Conservation (phyloP, 495 filamentous ascomycete genomes). For the Neurospora tetrasperma region DNA sequence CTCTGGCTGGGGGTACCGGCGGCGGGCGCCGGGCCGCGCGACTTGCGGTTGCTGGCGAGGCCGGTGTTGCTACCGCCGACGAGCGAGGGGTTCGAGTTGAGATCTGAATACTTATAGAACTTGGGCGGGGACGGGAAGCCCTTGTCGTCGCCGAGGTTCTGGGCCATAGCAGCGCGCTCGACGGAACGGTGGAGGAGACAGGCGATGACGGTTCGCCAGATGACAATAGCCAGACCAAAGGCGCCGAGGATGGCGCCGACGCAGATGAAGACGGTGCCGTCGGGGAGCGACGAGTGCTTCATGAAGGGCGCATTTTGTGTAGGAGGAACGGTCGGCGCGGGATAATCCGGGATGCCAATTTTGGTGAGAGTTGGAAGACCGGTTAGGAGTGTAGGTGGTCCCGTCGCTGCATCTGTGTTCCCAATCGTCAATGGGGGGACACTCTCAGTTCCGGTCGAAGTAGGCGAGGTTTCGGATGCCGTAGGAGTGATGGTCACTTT, state of each 20-base stretch:
- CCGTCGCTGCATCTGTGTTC: conserved; percentile 5
- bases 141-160: conserved; percentile 58
- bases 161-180: conserved; percentile 61
- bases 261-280: conserved; percentile 92
- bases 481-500: neutral
- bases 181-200: conserved; percentile 91
- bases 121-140: conserved; percentile 38
- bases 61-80: conserved; percentile 35
- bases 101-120: conserved; percentile 48
- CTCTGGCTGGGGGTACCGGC: conserved; percentile 35
- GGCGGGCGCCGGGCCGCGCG: conserved; percentile 34
- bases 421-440: conserved; percentile 1
- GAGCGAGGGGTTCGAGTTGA: conserved; percentile 51
- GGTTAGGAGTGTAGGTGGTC: conserved; percentile 15
- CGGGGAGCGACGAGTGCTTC: conserved; percentile 81
- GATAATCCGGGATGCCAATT: conserved; percentile 36
- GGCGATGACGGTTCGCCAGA: conserved; percentile 81
- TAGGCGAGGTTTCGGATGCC: neutral
- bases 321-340: conserved; percentile 62
- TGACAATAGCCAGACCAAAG: conserved; percentile 65
- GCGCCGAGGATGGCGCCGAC: conserved; percentile 83
- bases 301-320: conserved; percentile 85
- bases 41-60: conserved; percentile 21
- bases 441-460: neutral
- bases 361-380: conserved; percentile 41